Evolutionary conservation across 441 rosid species (phyloP).

Genomic region (Pelargonium fulgidum): DNA sequence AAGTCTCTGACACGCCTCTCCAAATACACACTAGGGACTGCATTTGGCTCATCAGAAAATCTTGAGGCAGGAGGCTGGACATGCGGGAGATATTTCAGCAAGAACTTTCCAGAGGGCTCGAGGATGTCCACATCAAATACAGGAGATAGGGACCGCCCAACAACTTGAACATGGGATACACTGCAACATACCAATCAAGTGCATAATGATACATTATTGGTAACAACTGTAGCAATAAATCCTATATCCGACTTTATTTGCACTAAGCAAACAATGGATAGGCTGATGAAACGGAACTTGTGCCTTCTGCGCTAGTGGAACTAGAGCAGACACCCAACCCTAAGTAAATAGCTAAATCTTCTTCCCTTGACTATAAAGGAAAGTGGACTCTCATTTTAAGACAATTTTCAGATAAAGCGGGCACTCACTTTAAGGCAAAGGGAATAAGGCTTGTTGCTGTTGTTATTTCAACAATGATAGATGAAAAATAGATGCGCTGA

Average conservation of each 20-base stretch:
- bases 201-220: neutral
- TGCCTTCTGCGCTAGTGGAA: too few species aligned
- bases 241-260: neutral
- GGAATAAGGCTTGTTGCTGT: too few species aligned
- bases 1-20: slow-evolving; percentile 31
- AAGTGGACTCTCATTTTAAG: too few species aligned
- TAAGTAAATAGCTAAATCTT: too few species aligned
- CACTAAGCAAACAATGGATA: too few species aligned
- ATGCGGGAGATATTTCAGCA: slow-evolving; percentile 23
- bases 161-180: slow-evolving; percentile 47
- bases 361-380: too few species aligned
- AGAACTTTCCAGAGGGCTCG: slow-evolving; percentile 41
- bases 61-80: slow-evolving; percentile 34
- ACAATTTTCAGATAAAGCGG: too few species aligned
- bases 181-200: slow-evolving; percentile 32
- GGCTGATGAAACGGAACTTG: too few species aligned
- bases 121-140: slow-evolving; percentile 33
- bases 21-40: slow-evolving; percentile 7
- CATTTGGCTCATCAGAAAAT: slow-evolving; percentile 10
- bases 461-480: neutral
- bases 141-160: slow-evolving; percentile 51
- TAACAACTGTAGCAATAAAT: neutral
- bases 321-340: too few species aligned
- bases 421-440: too few species aligned
- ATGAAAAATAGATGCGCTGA: neutral